phyloP scores from a whole-genome alignment of 2,329 filamentous ascomycete genomes.

The Chalaropsis thielavioides region DNA sequence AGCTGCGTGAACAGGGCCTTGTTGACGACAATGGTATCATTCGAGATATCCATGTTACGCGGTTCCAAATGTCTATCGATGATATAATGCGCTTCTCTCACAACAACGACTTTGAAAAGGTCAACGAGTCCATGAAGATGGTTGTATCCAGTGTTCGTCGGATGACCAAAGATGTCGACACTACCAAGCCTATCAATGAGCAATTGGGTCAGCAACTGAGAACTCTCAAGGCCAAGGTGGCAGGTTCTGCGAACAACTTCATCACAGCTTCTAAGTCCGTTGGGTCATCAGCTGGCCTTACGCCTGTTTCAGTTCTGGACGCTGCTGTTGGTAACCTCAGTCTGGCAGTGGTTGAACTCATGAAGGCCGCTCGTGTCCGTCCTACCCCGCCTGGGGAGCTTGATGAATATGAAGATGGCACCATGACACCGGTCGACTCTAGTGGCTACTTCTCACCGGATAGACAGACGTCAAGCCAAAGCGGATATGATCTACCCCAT shows the following conservation, averaged over 20 bases:
- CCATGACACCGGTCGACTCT: conserved; percentile 50
- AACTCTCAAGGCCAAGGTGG: conserved; percentile 68
- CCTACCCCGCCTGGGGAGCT: conserved; percentile 60
- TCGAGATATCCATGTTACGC: conserved; percentile 84
- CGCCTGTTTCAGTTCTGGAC: conserved; percentile 84
- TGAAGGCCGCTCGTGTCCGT: conserved; percentile 71
- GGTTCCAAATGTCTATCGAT: conserved; percentile 88
- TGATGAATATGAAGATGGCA: conserved; percentile 61
- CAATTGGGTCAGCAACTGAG: conserved; percentile 42
- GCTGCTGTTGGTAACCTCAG: conserved; percentile 85
- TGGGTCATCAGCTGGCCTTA: conserved; percentile 64
- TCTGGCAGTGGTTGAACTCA: conserved; percentile 69
- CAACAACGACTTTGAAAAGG: conserved; percentile 53
- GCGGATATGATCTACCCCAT: conserved; percentile 13
- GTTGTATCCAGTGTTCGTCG: conserved; percentile 70
- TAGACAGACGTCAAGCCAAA: conserved; percentile 22
- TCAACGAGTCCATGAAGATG: conserved; percentile 74
- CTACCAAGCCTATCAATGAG: conserved; percentile 39
- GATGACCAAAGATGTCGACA: conserved; percentile 69
- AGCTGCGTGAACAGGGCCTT: conserved; percentile 52
- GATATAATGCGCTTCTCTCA: conserved; percentile 71
- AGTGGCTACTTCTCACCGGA: conserved; percentile 53
- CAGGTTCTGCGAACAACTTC: conserved; percentile 86
- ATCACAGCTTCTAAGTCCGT: conserved; percentile 94
- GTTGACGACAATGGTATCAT: conserved; percentile 61